Base-by-base conservation (phyloP, 2,329 filamentous ascomycete species). In the Fusarium metavorans region DNA sequence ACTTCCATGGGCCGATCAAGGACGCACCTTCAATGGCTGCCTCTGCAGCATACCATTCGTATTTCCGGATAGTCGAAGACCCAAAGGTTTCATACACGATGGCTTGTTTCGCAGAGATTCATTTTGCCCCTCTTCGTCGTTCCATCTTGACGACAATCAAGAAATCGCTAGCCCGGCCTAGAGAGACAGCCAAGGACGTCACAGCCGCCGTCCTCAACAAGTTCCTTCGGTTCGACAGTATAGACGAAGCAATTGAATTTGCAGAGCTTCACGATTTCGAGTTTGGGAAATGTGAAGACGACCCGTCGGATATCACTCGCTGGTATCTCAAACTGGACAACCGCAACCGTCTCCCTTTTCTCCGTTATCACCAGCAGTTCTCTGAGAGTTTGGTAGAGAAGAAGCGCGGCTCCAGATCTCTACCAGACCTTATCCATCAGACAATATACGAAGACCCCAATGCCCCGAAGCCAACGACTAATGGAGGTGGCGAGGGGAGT, bases 91-190 rank as follows among this genome's bases (percentile, higher is more conserved):
- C 91, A 0, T 93, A 93, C 77, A 92, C 90, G 1, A 92, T 93
- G 90, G 91, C 91, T 16, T 93, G 91, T 75, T 88, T 93, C 69
- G 91, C 91, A 8, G 91, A 93, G 77, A 89, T 91, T n/a, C 90
- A 92, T 77, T 92, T 93, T 67, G 88, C 89, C 45, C 85, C 87
- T 39, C 83, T 92, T 35, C 89, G 91, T 45, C 89, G 89, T 64
- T 86, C 87, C 14, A 88, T 92, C 18, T 79, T 93, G 20, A 86
- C 86, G 64, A 87, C 88, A 18, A 82, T 92, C 25, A 86, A 88
- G 60, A 85, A 83, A 64, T 86, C 88, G 1, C 89, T 91, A 71
- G 85, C 88, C 2, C 87, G 90, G 66, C 88, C 88, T 27, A 86
- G 89, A 68, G 88, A 88, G 61, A 85, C 87, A 7, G 87, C 90